Evolutionary conservation across 2,329 filamentous ascomycete genomes (phyloP), one percentile per base, ranked within the genome.

Genomic region (Penicillium janthinellum): DNA sequence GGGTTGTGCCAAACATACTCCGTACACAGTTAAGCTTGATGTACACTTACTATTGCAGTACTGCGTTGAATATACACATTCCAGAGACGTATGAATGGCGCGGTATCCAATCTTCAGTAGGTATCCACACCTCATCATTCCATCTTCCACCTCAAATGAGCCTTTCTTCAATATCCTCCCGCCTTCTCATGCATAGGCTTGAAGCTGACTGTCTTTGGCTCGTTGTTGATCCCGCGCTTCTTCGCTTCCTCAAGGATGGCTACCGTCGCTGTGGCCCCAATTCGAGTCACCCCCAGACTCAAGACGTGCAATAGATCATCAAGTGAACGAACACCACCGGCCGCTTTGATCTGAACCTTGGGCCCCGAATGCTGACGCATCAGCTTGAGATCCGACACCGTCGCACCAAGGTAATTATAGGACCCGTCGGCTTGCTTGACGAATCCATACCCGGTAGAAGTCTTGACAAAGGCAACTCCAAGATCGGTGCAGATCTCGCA

Each of bases 391-490:
- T 85, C 78, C 22, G 69, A 69, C 8, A 82, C 70, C 0, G 83
- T 86, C 0, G 84, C 83, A 0, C 84, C 85, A 12, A 77, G 75
- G 69, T 85, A 86, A 7, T 75, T 78, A 61, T 86, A 87, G 47
- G 74, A 69, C 0, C 83, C 84, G 59, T 80, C 75, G 0, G 69
- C 39, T 68, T 82, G 80, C 72, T 86, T 87, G 14, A 86, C 82
- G 45, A 87, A 86, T 0, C 84, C 85, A 63, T 86, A 87, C 0
- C 85, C 85, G 0, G 84, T 86, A 1, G 83, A 84, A 0, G 85
- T 87, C 75, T 87, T 87, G 63, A 87, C 79, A 58, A 86, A 88
- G 0, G 80, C 84, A 0, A 87, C 84, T 0, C 72, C 72, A 0
- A 84, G 38, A 0, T 75, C 68, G 0, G 80, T 80, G 67, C 85